Evolutionary conservation across 306 rosid species (phyloP).

Genomic region (Vigna hirtella): DNA sequence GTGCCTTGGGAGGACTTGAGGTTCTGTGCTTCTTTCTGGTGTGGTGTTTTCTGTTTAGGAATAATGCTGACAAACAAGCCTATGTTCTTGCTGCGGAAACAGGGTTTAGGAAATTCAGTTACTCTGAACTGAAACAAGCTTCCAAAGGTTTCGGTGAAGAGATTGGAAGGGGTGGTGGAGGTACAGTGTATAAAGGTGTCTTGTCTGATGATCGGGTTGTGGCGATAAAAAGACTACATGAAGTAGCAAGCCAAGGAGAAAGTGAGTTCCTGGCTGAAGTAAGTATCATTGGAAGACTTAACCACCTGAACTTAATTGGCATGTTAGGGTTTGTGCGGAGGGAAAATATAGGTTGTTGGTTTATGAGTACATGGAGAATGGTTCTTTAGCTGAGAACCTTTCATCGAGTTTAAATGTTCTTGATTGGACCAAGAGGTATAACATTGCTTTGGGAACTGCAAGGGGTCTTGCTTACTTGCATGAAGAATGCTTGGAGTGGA

Average conservation of each 20-base stretch:
- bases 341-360: constrained; percentile 38
- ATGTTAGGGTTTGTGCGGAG: constrained; percentile 43
- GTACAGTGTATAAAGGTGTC: constrained; percentile 31
- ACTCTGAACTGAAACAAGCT: constrained; percentile 31
- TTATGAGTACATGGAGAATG: constrained; percentile 45
- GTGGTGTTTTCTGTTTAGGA: constrained; percentile 34
- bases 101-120: constrained; percentile 31
- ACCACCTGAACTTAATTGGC: constrained; percentile 42
- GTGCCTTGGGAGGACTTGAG: constrained; percentile 40
- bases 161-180: constrained; percentile 43
- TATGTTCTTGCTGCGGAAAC: constrained; percentile 30
- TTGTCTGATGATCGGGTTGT: constrained; percentile 22
- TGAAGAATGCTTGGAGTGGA: constrained; percentile 72
- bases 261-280: constrained; percentile 39
- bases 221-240: constrained; percentile 19
- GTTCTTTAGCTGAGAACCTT: constrained; percentile 33
- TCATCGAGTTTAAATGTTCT: constrained; percentile 6
- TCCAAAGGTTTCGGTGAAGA: constrained; percentile 35
- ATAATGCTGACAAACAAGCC: not conserved
- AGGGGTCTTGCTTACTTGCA: constrained; percentile 61
- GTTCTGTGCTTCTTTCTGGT: constrained; percentile 12
- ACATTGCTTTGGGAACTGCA: constrained; percentile 53
- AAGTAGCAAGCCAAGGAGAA: constrained; percentile 23
- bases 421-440: constrained; percentile 43
- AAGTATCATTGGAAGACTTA: constrained; percentile 42